A percentile compares a stretch with the other conserved stretches of the same genome.
phyloP scores from a whole-genome alignment of 1,284 basidiomycete genomes.

The Coniophora puteana region DNA sequence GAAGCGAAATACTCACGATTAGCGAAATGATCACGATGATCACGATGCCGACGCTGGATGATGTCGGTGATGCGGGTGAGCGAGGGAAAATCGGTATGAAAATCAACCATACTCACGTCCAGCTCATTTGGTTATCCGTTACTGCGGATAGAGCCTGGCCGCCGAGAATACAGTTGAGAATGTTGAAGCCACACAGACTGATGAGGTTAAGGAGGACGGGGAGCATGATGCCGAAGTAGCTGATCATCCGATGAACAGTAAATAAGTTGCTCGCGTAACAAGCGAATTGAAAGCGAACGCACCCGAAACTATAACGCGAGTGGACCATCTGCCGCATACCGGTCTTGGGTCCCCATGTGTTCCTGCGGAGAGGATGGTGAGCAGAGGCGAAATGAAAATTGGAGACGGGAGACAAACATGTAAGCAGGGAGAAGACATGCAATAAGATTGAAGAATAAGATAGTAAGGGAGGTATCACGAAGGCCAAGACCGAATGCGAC shows the following conservation, averaged over 20 bases:
- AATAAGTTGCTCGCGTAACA: conserved; percentile 1
- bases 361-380: conserved; percentile 34
- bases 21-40: conserved; percentile 79
- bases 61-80: conserved; percentile 2
- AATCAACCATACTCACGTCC: conserved; percentile 46
- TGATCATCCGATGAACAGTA: conserved; percentile 25
- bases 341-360: conserved; percentile 82
- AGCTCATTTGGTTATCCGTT: conserved; percentile 56
- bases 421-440: conserved; percentile 54
- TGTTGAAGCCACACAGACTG: conserved; percentile 68
- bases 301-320: conserved; percentile 79
- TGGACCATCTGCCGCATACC: conserved; percentile 89
- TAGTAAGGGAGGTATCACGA: conserved; percentile 68
- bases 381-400: background rate
- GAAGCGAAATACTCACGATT: conserved; percentile 45
- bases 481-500: conserved; percentile 63
- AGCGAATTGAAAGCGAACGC: conserved; percentile 16
- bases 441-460: conserved; percentile 74
- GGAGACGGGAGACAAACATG: conserved; percentile 34
- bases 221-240: conserved; percentile 64
- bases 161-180: conserved; percentile 76
- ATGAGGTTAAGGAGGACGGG: conserved; percentile 65
- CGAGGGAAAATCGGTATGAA: conserved; percentile 7
- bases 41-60: conserved; percentile 81
- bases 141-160: conserved; percentile 78